Evolutionary conservation across 139 green algal species (phyloP), one percentile per base, ranked within the genome.

Genomic region (Chlamydomonas asymmetrica): DNA sequence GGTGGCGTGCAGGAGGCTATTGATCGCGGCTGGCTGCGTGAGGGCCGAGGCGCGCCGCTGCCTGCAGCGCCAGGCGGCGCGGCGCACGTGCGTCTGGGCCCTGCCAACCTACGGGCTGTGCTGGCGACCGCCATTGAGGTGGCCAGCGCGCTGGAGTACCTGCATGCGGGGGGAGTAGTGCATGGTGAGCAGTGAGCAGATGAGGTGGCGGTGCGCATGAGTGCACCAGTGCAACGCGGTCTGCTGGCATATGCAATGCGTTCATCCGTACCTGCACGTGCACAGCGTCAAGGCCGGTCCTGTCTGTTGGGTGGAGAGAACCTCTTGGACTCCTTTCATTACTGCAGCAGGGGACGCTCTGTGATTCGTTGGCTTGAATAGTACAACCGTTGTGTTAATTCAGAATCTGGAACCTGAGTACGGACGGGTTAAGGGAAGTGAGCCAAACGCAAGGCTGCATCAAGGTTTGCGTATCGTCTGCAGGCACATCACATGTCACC

Each of bases 161-260:
- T 91, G 56, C 87, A 91, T 71, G 43, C 41, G 29, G 57, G 73
- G 8, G 74, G 68, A 65, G 68, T 93, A 2, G 61, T 90, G 2
- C 88, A 93, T 50, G 88, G 85, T 1, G 89, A 92, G 76, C 78
- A 96, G 39, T 92, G 90, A 59, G 81, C 87, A 1, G 76, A 73
- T 6, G 93, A 93, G 63, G 87, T 92, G 62, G 22, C 66, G 54
- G 40, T 16, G 18, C 18, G 45, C 45, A 52, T 25, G 13, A 52
- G 45, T 52, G 45, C 18, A 16, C 45, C 13, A 25, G 13, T 52
- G 45, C 45, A 52, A 52, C 13, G 13, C 18, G 45, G 13, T n/a
- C n/a, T n/a, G n/a, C n/a, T n/a, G n/a, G n/a, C n/a, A n/a, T n/a
- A n/a, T n/a, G n/a, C n/a, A n/a, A n/a, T n/a, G n/a, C n/a, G n/a